Evolutionary conservation across 768 basidiomycete species (phyloP).

Genomic region (Paxillus involutus): DNA sequence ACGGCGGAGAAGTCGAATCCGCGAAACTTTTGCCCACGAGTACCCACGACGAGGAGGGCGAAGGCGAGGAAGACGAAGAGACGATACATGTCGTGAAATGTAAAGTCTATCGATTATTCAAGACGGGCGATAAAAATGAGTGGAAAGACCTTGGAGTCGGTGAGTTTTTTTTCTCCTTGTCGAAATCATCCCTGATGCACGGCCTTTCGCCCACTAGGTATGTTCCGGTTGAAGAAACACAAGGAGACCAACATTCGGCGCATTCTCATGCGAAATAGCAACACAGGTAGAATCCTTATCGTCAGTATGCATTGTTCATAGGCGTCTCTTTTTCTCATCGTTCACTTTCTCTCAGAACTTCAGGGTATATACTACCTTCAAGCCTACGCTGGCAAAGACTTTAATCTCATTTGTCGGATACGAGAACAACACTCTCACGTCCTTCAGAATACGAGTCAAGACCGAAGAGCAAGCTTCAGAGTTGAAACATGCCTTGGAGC

Average conservation of each 20-base stretch:
- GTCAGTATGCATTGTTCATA: conserved; percentile 42
- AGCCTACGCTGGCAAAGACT: conserved; percentile 51
- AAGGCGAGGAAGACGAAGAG: conserved; percentile 80
- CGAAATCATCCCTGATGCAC: neutral
- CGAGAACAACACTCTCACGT: conserved; percentile 51
- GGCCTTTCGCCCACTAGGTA: conserved; percentile 40
- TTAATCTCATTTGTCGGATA: conserved; percentile 69
- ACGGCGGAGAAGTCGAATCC: conserved; percentile 31
- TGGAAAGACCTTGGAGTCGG: conserved; percentile 74
- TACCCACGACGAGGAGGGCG: conserved; percentile 69
- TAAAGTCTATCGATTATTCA: conserved; percentile 63
- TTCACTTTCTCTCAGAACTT: conserved; percentile 57
- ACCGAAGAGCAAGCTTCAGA: conserved; percentile 56
- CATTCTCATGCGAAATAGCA: conserved; percentile 68
- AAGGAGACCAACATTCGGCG: conserved; percentile 59
- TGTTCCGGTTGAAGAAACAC: conserved; percentile 73
- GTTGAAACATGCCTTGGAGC: conserved; percentile 59
- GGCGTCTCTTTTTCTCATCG: neutral
- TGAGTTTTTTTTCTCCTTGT: conserved; percentile 31
- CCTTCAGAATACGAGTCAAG: conserved; percentile 62
- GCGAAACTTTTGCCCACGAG: conserved; percentile 20
- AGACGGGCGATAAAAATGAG: conserved; percentile 43
- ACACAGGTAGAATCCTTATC: conserved; percentile 71
- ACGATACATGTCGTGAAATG: conserved; percentile 57
- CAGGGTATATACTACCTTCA: conserved; percentile 59